Percentiles rank a stretch among this genome's conserved stretches.
Conservation (phyloP, 768 basidiomycete genomes). For the Panaeolus papilionaceus region DNA sequence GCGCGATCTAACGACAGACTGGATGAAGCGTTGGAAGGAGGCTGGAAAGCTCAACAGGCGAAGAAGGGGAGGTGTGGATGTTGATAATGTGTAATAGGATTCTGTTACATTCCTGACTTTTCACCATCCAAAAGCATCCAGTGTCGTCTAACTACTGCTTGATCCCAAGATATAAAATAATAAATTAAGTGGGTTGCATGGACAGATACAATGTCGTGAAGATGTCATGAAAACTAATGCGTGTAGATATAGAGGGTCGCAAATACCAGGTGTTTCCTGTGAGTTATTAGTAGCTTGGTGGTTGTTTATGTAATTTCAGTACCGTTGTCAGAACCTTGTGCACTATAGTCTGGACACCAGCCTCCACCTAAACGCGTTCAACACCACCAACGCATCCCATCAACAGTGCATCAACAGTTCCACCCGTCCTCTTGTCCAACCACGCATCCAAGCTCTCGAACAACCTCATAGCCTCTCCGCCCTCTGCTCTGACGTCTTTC, state of each 20-base stretch:
- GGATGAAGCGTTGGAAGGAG: conserved; percentile 81
- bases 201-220: background rate
- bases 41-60: conserved; percentile 70
- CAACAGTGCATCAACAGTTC: conserved; percentile 70
- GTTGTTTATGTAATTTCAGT: background rate
- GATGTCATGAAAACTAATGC: conserved; percentile 1
- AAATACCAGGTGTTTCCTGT: conserved; percentile 1
- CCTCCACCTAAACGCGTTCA: background rate
- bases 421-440: conserved; percentile 68
- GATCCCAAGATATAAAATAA: background rate
- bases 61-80: conserved; percentile 50
- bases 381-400: conserved; percentile 77
- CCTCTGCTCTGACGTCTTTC: conserved; percentile 52
- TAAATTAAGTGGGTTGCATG: background rate
- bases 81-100: conserved; percentile 25
- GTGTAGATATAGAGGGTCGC: background rate
- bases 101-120: too few species aligned
- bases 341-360: background rate
- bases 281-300: background rate
- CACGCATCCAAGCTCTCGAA: conserved; percentile 80
- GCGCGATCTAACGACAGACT: conserved; percentile 70
- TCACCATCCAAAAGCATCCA: too few species aligned
- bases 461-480: conserved; percentile 68
- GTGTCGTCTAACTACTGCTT: background rate
- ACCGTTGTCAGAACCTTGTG: background rate